These are phyloP conservation scores for Pichia sp. DNA, from an alignment of 1,139 yeast species.

Conservation along the genomic window DNA sequence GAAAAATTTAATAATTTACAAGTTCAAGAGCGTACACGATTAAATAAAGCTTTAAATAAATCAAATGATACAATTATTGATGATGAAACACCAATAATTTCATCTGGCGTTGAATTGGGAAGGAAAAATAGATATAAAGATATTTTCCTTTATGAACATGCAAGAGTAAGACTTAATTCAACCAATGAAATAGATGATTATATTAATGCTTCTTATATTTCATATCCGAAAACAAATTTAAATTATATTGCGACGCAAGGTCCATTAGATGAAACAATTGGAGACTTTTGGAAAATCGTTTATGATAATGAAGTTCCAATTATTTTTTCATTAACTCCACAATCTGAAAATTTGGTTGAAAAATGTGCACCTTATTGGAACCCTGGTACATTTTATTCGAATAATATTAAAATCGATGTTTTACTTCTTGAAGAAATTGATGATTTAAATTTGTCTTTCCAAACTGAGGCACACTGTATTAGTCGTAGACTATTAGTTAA, in stretches of 20 bases:
- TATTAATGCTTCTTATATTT: constrained; percentile 37
- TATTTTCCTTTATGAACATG: constrained; percentile 48
- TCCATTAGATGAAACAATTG: constrained; percentile 47
- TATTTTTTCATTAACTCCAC: constrained; percentile 46
- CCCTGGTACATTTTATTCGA: constrained; percentile 40
- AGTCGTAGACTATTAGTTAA: constrained; percentile 33
- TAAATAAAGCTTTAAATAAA: constrained; percentile 30
- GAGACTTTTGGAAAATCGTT: constrained; percentile 52
- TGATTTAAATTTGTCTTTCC: constrained; percentile 14
- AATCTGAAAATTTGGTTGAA: constrained; percentile 45
- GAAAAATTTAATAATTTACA: constrained; percentile 32
- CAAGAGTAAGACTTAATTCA: constrained; percentile 41
- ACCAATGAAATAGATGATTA: constrained; percentile 22
- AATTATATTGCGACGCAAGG: constrained; percentile 53
- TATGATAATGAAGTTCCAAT: constrained; percentile 38
- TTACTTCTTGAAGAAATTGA: constrained; percentile 24
- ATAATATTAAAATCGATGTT: constrained; percentile 33
- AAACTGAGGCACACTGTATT: constrained; percentile 5
- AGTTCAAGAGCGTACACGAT: constrained; percentile 31
- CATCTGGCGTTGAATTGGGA: constrained; percentile 48
- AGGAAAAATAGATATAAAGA: constrained; percentile 52
- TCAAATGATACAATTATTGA: constrained; percentile 12
- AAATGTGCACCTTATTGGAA: constrained; percentile 55
- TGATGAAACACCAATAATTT: constrained; percentile 24
- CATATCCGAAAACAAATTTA: constrained; percentile 25